Conservation (phyloP, 306 rosid genomes). For the Ormosia semicastrata region DNA sequence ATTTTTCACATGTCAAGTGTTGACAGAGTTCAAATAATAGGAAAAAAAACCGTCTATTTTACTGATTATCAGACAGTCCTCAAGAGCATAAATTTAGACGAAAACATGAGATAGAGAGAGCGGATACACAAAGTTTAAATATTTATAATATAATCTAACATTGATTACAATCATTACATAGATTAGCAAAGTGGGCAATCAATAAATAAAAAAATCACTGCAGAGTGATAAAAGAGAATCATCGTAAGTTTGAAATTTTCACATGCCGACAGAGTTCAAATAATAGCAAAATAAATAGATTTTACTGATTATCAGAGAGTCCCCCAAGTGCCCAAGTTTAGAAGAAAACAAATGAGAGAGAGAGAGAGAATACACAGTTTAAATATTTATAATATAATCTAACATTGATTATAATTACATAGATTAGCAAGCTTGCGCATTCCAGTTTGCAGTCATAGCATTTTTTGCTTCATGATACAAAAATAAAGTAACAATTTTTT, state of each 20-base stretch:
- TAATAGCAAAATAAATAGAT: neutral
- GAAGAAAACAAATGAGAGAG: neutral
- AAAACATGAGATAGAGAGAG: neutral
- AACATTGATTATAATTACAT: slow-evolving; percentile 29
- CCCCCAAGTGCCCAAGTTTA: neutral
- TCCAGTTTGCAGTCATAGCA: slow-evolving; percentile 32
- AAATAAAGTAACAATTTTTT: slow-evolving; percentile 11
- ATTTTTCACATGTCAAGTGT: too few relatives aligned
- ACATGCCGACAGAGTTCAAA: neutral
- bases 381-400: slow-evolving; percentile 18
- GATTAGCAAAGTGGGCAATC: too few relatives aligned
- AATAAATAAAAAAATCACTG: too few relatives aligned
- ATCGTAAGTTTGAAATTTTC: neutral
- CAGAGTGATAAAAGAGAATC: too few relatives aligned
- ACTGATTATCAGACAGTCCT: neutral
- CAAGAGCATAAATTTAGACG: neutral
- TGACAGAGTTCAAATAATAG: neutral
- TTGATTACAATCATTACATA: neutral
- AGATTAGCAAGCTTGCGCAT: slow-evolving; percentile 35
- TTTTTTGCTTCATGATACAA: slow-evolving; percentile 40
- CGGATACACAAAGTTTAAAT: neutral
- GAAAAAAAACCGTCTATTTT: neutral
- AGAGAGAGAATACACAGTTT: neutral
- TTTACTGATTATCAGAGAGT: neutral
- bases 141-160: slow-evolving; percentile 20